phyloP scores from a whole-genome alignment of 2,329 filamentous ascomycete genomes.

The Akanthomyces dipterigenus region DNA sequence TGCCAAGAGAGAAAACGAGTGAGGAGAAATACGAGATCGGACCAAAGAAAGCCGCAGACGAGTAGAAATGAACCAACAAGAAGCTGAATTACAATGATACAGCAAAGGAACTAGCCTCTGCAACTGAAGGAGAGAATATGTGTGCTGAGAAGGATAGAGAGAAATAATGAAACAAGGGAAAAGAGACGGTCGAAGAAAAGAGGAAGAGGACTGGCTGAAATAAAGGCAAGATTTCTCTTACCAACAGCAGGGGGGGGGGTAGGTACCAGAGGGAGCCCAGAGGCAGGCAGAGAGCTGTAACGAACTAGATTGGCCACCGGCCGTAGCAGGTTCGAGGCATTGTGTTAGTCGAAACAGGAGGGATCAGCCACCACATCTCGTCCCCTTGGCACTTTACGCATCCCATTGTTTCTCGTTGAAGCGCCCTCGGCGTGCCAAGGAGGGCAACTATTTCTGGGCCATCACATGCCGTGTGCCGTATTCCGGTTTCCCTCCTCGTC shows the following conservation, averaged over 20 bases:
- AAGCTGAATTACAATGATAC: conserved; percentile 14
- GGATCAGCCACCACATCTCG: conserved; percentile 1
- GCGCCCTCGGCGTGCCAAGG: neutral
- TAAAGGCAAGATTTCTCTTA: neutral
- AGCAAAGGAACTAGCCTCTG: conserved; percentile 25
- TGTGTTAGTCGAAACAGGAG: conserved; percentile 11
- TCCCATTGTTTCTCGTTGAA: neutral
- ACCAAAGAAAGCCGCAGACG: conserved; percentile 13
- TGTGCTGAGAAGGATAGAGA: conserved; percentile 22
- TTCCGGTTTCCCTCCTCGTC: neutral
- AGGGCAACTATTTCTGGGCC: no score
- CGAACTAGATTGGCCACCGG: conserved; percentile 4
- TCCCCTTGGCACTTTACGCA: conserved; percentile 5
- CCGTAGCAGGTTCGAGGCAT: neutral
- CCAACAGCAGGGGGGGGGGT: conserved; percentile 6
- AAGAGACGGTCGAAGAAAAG: conserved; percentile 18
- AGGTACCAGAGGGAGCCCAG: neutral
- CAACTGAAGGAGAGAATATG: conserved; percentile 18
- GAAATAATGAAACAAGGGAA: conserved; percentile 20
- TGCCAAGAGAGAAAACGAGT: conserved; percentile 15
- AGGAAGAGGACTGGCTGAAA: conserved; percentile 15
- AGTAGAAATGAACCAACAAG: conserved; percentile 14
- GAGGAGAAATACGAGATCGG: conserved; percentile 17
- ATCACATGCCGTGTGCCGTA: neutral
- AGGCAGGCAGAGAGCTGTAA: neutral